Conservation (phyloP, 495 filamentous ascomycete species). For the Schizothecium vesticola region DNA sequence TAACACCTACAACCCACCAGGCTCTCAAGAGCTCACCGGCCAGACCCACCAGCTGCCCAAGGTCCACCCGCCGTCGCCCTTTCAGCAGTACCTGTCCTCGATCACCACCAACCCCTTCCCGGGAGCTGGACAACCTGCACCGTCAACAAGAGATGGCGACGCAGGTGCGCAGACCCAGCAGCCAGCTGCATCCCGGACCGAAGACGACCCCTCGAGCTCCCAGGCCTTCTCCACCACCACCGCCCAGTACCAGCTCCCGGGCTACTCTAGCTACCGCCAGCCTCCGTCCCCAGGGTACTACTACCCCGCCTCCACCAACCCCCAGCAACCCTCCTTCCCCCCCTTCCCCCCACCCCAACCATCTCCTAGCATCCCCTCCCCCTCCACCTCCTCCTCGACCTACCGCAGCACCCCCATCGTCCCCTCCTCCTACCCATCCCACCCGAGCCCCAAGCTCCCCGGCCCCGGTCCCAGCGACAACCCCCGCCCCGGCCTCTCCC, state of each 20-base stretch:
- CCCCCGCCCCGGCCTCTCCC: conserved; percentile 46
- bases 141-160: not conserved
- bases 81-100: not conserved
- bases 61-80: not conserved
- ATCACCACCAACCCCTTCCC: not conserved
- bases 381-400: not conserved
- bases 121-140: not conserved
- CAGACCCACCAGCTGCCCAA: not conserved
- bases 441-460: not conserved
- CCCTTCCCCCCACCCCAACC: not conserved
- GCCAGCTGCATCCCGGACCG: not conserved
- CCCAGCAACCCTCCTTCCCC: not conserved
- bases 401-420: not conserved
- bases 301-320: not conserved
- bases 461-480: conserved; percentile 50
- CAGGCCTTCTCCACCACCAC: not conserved
- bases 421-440: not conserved
- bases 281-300: not conserved
- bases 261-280: not conserved
- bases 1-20: not conserved
- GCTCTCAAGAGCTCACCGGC: not conserved
- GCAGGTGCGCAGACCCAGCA: not conserved
- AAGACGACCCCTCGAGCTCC: not conserved
- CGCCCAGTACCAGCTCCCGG: not conserved
- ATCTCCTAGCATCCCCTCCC: not conserved